Percentiles rank a stretch among this genome's conserved stretches.
Conservation (phyloP, 495 filamentous ascomycete genomes). For the Cudoniella acicularis region DNA sequence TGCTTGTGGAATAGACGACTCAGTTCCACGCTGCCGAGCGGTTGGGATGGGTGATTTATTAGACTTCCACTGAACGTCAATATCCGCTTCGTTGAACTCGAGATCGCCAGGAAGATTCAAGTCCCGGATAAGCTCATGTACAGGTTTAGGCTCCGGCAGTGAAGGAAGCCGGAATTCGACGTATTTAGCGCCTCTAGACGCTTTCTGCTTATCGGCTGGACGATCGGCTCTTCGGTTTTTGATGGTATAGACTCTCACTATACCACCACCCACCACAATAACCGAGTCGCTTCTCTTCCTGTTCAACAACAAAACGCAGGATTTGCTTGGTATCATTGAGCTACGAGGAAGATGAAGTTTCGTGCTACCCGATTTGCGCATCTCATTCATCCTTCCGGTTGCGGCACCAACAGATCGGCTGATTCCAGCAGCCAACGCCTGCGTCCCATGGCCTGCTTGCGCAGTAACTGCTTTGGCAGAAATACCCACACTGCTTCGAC, state of each 20-base stretch:
- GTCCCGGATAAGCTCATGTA: conserved; percentile 38
- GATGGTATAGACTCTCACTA: conserved; percentile 65
- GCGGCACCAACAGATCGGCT: conserved; percentile 81
- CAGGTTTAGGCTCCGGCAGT: conserved; percentile 45
- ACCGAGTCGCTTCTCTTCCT: conserved; percentile 49
- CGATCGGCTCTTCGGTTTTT: conserved; percentile 43
- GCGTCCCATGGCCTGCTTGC: conserved; percentile 66
- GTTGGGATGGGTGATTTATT: conserved; percentile 23
- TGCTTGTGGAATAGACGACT: conserved; percentile 69
- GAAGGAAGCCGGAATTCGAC: conserved; percentile 62
- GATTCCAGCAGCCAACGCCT: conserved; percentile 76
- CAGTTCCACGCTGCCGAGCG: conserved; percentile 26
- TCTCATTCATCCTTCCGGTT: conserved; percentile 69
- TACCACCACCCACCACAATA: conserved; percentile 52
- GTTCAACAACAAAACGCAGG: conserved; percentile 55
- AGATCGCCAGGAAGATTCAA: conserved; percentile 46
- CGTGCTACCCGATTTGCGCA: conserved; percentile 82
- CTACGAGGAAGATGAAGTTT: conserved; percentile 68
- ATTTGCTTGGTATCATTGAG: conserved; percentile 34
- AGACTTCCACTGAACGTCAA: conserved; percentile 30
- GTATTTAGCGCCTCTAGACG: conserved; percentile 52
- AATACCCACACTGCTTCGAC: conserved; percentile 40
- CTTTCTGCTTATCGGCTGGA: conserved; percentile 43
- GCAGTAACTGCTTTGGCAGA: conserved; percentile 60
- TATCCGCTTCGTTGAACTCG: conserved; percentile 41